Evolutionary conservation across 1,284 basidiomycete genomes (phyloP).

Genomic region (Fereydounia khargensis): DNA sequence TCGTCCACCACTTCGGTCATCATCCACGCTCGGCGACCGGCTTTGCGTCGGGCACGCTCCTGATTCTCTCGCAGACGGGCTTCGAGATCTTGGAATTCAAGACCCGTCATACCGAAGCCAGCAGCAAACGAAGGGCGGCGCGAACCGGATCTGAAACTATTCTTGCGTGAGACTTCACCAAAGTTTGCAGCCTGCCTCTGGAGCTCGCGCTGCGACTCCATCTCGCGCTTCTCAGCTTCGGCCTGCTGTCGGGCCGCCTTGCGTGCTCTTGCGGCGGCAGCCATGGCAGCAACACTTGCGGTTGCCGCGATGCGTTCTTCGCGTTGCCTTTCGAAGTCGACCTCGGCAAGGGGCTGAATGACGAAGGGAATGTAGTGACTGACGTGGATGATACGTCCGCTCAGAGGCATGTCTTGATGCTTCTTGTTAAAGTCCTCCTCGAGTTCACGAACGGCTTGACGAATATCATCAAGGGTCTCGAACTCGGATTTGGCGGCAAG

Average conservation of each 20-base stretch:
- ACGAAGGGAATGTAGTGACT: slow-evolving; percentile 55
- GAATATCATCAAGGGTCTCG: slow-evolving; percentile 42
- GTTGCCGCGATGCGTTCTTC: slow-evolving; percentile 45
- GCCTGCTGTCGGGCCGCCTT: slow-evolving; percentile 42
- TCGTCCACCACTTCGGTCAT: slow-evolving; percentile 50
- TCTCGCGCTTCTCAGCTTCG: slow-evolving; percentile 26
- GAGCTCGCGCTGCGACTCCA: slow-evolving; percentile 28
- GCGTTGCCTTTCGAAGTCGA: slow-evolving; percentile 42
- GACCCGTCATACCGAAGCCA: slow-evolving; percentile 29
- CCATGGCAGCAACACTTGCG: slow-evolving; percentile 50
- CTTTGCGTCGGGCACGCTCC: slow-evolving; percentile 36
- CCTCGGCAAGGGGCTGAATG: slow-evolving; percentile 43
- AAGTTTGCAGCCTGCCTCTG: slow-evolving; percentile 20
- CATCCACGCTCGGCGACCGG: slow-evolving; percentile 51
- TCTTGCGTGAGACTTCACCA: slow-evolving; percentile 22
- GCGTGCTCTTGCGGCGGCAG: slow-evolving; percentile 43
- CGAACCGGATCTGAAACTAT: slow-evolving; percentile 32
- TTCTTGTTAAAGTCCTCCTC: slow-evolving; percentile 47
- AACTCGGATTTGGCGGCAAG: slow-evolving; percentile 41
- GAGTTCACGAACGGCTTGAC: slow-evolving; percentile 36
- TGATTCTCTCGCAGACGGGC: slow-evolving; percentile 48
- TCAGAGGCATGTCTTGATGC: slow-evolving; percentile 43
- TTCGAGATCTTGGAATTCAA: slow-evolving; percentile 43
- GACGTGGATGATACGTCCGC: slow-evolving; percentile 55
- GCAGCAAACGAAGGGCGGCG: slow-evolving; percentile 35